Evolutionary conservation across 495 filamentous ascomycete species (phyloP), one percentile per base, ranked within the genome.

Genomic region (Aspergillus kassunensis): DNA sequence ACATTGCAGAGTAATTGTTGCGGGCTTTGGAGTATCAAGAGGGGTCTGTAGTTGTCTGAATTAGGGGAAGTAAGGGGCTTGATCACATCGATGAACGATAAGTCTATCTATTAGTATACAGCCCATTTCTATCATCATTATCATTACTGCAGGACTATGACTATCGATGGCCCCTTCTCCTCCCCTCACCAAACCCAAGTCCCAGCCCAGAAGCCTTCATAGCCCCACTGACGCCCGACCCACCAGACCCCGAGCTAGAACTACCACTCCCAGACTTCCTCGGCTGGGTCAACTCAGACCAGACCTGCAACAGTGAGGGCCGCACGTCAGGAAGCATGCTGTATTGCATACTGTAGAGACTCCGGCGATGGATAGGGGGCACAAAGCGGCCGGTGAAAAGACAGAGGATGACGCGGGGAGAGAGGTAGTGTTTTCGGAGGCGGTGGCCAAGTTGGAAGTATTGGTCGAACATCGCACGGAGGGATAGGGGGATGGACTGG

Each of bases 311-410:
- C 43, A 97, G 84, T 2, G 88, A 82, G 0, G 88, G 89, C 6
- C 93, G 75, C 34, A 76, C 82, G 10, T 88, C 85, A 5, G 93
- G 93, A 25, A 99, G 76, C 95, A 97, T 97, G 72, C 88, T 93
- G 70, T 99, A 99, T 69, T 99, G 93, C 60, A 99, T 83, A 51
- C 89, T 91, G 70, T 99, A 99, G 37, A 99, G 75, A 62, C 90
- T 95, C 62, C 91, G 90, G 8, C 93, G 80, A 65, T 96, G 90
- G 29, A 99, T 92, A 0, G 95, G 92, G 5, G 89, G 89, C 20
- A 87, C 89, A 55, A 96, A 96, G 43, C 84, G 87, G 53, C 93
- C 93, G 1, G 90, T 96, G 23, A 90, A 73, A 2, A 99, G 81
- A 49, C 88, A 91, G 45, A 93, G 79, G 44, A 97, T 80, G 16